These are phyloP conservation scores for Cladosporium halotolerans DNA, from an alignment of 2,329 filamentous ascomycete genomes.

Conservation along the genomic window DNA sequence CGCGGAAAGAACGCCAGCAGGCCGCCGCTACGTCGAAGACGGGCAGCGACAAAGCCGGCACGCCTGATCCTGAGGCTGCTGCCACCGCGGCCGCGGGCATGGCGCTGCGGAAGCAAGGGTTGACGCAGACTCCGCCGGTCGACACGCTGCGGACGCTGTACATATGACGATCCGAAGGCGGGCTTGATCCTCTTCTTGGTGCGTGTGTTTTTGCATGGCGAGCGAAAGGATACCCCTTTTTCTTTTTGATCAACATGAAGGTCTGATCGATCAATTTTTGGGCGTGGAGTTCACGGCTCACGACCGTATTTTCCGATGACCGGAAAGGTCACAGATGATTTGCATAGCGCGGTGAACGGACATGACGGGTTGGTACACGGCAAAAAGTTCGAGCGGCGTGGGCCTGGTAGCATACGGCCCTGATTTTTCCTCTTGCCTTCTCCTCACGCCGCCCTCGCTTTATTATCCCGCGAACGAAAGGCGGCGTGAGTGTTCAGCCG, in stretches of 20 bases:
- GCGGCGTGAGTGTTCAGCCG: no score
- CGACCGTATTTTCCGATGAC: no score
- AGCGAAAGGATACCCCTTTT: slow-evolving; percentile 4
- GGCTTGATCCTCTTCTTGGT: background rate
- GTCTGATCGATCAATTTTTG: no score
- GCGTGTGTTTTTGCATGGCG: background rate
- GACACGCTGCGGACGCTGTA: slow-evolving; percentile 33
- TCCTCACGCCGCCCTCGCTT: no score
- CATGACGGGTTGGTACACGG: no score
- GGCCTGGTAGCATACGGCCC: no score
- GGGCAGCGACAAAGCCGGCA: background rate
- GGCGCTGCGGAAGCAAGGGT: slow-evolving; percentile 26
- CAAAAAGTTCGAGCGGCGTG: no score
- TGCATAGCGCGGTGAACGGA: no score
- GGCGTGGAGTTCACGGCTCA: no score
- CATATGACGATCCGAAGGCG: slow-evolving; percentile 23
- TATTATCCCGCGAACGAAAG: no score
- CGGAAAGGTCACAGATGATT: no score
- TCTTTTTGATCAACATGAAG: background rate
- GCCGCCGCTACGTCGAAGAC: slow-evolving; percentile 13
- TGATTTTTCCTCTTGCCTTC: no score
- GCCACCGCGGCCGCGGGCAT: slow-evolving; percentile 20
- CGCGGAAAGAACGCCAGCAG: slow-evolving; percentile 34
- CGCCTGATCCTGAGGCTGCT: background rate
- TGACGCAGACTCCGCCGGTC: slow-evolving; percentile 31